Conservation (phyloP, 2,329 filamentous ascomycete species). For the Claviceps arundinis region DNA sequence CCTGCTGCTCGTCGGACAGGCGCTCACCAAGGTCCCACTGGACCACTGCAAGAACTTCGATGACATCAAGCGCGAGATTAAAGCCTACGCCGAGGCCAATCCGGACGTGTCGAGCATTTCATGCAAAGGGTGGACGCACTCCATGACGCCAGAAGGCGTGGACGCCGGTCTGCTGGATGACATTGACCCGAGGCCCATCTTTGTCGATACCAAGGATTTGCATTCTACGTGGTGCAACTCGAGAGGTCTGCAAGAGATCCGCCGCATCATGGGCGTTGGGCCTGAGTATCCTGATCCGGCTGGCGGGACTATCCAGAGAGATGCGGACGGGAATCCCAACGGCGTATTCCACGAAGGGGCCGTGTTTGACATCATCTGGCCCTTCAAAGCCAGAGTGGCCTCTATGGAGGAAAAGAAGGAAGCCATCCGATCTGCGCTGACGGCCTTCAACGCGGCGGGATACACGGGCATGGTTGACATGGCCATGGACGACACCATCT, state of each 20-base stretch:
- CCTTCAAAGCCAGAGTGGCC: conserved; percentile 34
- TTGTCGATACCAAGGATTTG: conserved; percentile 42
- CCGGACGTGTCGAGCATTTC: conserved; percentile 35
- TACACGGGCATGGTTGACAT: conserved; percentile 45
- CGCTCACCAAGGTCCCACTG: conserved; percentile 36
- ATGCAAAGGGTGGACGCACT: conserved; percentile 43
- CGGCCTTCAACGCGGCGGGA: conserved; percentile 36
- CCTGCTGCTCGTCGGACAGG: conserved; percentile 39
- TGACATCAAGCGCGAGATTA: conserved; percentile 36
- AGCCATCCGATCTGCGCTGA: conserved; percentile 33
- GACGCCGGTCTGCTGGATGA: conserved; percentile 33
- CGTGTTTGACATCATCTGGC: conserved; percentile 41
- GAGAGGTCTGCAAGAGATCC: conserved; percentile 32
- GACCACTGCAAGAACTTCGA: conserved; percentile 32
- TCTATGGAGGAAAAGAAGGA: conserved; percentile 34
- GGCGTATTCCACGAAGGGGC: conserved; percentile 40
- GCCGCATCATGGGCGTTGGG: conserved; percentile 24
- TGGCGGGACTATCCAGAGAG: conserved; percentile 39
- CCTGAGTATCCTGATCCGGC: conserved; percentile 30
- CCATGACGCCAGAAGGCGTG: conserved; percentile 31
- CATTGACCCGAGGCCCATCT: conserved; percentile 40
- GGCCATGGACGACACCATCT: conserved; percentile 47
- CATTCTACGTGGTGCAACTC: conserved; percentile 45
- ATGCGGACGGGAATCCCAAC: conserved; percentile 30
- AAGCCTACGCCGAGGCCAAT: conserved; percentile 30